These are phyloP conservation scores for Elaeis oleifera DNA, from an alignment of 202 grass and related monocot genomes.

Conservation along the genomic window DNA sequence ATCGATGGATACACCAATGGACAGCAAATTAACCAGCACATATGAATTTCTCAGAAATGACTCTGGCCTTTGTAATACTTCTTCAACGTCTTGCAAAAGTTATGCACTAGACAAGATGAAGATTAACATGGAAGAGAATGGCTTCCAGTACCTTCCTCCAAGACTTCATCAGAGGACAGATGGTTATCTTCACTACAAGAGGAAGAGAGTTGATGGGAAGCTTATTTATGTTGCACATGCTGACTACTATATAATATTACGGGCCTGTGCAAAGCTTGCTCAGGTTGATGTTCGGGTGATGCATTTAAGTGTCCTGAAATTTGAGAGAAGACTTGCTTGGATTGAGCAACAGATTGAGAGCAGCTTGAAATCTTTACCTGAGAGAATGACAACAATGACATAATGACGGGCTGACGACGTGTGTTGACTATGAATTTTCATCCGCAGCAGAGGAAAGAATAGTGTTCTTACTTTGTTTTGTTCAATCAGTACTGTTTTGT, in stretches of 20 bases:
- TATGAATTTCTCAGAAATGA: conserved; percentile 20
- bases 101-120: conserved; percentile 40
- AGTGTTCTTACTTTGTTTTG: no score
- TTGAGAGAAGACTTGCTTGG: conserved; percentile 62
- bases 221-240: conserved; percentile 57
- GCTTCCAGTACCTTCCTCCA: conserved; percentile 49
- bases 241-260: conserved; percentile 87
- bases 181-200: conserved; percentile 59
- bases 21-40: not conserved
- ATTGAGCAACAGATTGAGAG: conserved; percentile 48
- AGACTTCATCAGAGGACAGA: conserved; percentile 29
- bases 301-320: conserved; percentile 56
- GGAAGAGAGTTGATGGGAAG: conserved; percentile 31
- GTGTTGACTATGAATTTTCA: no score
- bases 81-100: conserved; percentile 14
- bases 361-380: conserved; percentile 20
- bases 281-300: conserved; percentile 59
- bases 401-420: no score
- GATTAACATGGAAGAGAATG: conserved; percentile 61
- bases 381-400: not conserved
- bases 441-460: no score
- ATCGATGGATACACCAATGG: not conserved
- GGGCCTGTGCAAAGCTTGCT: conserved; percentile 62
- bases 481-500: no score
- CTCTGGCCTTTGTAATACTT: not conserved